Percentiles rank a stretch among this genome's conserved stretches.
Evolutionary conservation across 805 yeast species (phyloP).

Genomic region (Grigorovia transvaalensis): DNA sequence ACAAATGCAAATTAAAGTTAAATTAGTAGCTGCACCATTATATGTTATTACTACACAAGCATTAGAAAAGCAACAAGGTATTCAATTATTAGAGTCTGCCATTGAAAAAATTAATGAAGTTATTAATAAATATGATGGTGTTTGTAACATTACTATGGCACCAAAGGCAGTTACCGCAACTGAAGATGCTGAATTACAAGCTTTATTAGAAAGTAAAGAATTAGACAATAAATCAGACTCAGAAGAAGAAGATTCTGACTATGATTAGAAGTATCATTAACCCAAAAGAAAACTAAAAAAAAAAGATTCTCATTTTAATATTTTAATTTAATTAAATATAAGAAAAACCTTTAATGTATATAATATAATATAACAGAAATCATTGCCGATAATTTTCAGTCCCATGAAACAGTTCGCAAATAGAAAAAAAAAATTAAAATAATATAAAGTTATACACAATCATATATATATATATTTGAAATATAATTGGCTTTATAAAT

Average conservation of each 20-base stretch:
- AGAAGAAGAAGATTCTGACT: constrained; percentile 52
- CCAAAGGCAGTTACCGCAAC: constrained; percentile 98
- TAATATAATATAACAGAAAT: not conserved
- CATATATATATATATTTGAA: too few relatives aligned
- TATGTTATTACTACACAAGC: constrained; percentile 90
- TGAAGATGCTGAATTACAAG: constrained; percentile 96
- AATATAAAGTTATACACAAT: too few relatives aligned
- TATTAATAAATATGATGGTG: constrained; percentile 70
- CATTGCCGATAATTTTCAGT: not conserved
- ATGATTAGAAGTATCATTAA: constrained; percentile 19
- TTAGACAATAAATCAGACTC: constrained; percentile 77
- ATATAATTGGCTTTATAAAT: too few relatives aligned
- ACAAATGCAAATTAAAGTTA: constrained; percentile 80
- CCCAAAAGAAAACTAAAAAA: not conserved
- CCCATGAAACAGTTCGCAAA: too few relatives aligned
- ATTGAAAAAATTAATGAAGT: constrained; percentile 63
- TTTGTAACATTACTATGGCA: constrained; percentile 88
- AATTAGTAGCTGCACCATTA: constrained; percentile 94
- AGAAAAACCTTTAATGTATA: not conserved
- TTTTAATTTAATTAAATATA: not conserved
- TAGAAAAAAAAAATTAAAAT: too few relatives aligned
- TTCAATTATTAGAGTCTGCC: constrained; percentile 67
- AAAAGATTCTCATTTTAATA: not conserved
- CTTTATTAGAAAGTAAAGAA: constrained; percentile 87
- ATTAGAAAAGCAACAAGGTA: constrained; percentile 82